Base-by-base conservation (phyloP, 176 grass and related monocot genomes). In the Leersia perrieri region DNA sequence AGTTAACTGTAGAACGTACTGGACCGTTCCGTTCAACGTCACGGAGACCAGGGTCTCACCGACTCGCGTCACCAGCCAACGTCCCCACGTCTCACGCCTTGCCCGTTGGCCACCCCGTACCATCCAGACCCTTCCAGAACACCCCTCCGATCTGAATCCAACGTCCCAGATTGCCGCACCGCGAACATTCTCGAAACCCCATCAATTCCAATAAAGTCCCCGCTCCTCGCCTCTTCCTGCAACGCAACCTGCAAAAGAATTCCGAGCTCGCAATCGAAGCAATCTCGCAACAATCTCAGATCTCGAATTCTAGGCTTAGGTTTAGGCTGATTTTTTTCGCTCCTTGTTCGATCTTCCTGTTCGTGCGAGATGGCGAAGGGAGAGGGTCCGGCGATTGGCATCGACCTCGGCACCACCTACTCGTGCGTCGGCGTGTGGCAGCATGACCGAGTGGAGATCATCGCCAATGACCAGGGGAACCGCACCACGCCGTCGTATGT, bases 381-480 rank as follows among this genome's bases (percentile, higher is more conserved):
- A 12, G 94, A 97, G 41, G 94, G 91, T 9, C 86, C 87, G 27
- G 89, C 85, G 51, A 94, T 91, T 27, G 92, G 89, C 36, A 94
- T 94, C 80, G 92, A 94, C 49, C 87, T 94, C 28, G 92, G 92
- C 34, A 92, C 89, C 10, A 94, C 92, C 49, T 94, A 94, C 80
- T 94, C 92, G 68, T 94, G 92, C 78, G 89, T 94, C 15, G 92
- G 92, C 36, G 92, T 94, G 33, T 94, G 92, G 92, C 92, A 94
- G 62, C 92, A 94, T 62, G 92, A 94, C 78, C 68, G 92, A 22
- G 89, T 94, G 42, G 94, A 97, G 86, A 97, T 97, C 84, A 90
- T 94, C 86, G 94, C 94, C 63, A 97, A 94, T 42, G 94, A 97
- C 60, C 94, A 94, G 63, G 91, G 94, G 0, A 97, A 97, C 77